These are phyloP conservation scores for Backusella mclennaniae DNA, from an alignment of 192 early-diverging fungal genomes.

Conservation along the genomic window DNA sequence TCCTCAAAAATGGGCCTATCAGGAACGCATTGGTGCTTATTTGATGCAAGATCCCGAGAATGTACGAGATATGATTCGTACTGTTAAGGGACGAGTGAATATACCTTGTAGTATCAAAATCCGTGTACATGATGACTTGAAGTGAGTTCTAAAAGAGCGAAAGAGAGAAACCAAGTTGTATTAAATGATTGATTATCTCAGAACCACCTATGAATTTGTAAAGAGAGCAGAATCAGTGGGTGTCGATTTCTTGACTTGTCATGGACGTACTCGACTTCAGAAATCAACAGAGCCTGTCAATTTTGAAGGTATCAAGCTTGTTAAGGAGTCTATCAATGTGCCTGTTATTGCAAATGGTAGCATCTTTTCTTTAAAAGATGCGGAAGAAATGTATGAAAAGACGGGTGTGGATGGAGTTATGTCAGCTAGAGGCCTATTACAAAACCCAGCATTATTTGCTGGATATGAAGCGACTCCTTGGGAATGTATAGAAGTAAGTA, in stretches of 20 bases:
- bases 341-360: conserved; percentile 91
- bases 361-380: conserved; percentile 75
- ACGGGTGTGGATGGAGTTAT: conserved; percentile 90
- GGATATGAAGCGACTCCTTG: conserved; percentile 77
- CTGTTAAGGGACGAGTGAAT: conserved; percentile 62
- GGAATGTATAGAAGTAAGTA: conserved; percentile 64
- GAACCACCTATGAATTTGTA: conserved; percentile 83
- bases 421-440: conserved; percentile 86
- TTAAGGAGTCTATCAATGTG: conserved; percentile 74
- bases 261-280: conserved; percentile 83
- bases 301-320: conserved; percentile 77
- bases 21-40: conserved; percentile 83
- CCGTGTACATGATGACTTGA: conserved; percentile 72
- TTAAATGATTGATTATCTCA: conserved; percentile 18
- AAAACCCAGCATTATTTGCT: conserved; percentile 93
- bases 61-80: conserved; percentile 88
- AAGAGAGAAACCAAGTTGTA: background rate
- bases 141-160: conserved; percentile 31
- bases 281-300: conserved; percentile 81
- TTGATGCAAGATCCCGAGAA: conserved; percentile 87
- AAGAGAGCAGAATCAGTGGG: conserved; percentile 82
- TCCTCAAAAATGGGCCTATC: conserved; percentile 93
- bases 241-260: conserved; percentile 86
- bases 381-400: conserved; percentile 65
- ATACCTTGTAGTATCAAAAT: conserved; percentile 89